Evolutionary conservation across 768 basidiomycete species (phyloP), one percentile per base, ranked within the genome.

Genomic region (Chalciporus chontae): DNA sequence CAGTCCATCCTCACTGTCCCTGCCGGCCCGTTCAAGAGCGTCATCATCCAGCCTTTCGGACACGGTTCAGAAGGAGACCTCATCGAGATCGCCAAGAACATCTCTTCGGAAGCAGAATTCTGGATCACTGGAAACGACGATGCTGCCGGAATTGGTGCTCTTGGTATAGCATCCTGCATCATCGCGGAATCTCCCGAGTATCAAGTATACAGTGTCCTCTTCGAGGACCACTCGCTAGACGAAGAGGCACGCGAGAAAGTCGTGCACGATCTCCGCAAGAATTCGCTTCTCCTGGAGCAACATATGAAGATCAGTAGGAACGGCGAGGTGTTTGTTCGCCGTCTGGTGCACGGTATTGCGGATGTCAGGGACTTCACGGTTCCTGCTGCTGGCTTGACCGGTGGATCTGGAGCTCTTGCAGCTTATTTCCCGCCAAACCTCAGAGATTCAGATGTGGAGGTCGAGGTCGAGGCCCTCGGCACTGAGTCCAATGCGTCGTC

Each of bases 121-220:
- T 66, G 65, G 65, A 56, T 66, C 44, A 62, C 55, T 2, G 63
- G 63, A 5, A 67, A 66, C 27, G 65, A 66, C 32, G 57, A 67
- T 24, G 58, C 65, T 1, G 63, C 52, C 41, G 65, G 65, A 24
- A 66, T 67, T 14, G 65, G 63, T 10, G 65, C 65, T 15, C 56
- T 66, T 13, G 65, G 65, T 23, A 29, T 67, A 18, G 60, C 63
- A 3, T 62, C 66, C 0, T 66, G 65, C 43, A 44, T 66, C 5
- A 57, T 64, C 4, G 63, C 65, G 8, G 65, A 66, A 19, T 66
- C 63, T 4, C 62, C 63, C 11, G 65, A 65, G 29, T 67, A 62
- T 40, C 57, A 54, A 26, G 61, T 63, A 2, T 67, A 55, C 23
- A 65, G 63, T 2, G 48, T 66, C 1, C 61, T 66, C 6, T 66